Conservation (phyloP, 2,329 filamentous ascomycete genomes). For the Exserohilum rostratum region DNA sequence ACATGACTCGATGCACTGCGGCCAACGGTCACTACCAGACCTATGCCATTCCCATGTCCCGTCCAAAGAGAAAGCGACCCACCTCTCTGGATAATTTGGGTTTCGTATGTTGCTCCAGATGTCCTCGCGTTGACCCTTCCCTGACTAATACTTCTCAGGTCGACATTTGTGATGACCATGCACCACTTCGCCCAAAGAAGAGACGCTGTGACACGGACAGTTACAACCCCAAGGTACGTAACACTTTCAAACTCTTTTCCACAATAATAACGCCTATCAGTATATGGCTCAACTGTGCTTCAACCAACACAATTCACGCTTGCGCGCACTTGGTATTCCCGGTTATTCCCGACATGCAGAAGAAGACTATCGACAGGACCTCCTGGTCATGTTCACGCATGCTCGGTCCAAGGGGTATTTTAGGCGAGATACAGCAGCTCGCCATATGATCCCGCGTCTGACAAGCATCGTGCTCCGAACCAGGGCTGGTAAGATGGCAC, state of each 20-base stretch:
- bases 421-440: background rate
- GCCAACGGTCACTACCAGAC: background rate
- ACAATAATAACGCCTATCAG: background rate
- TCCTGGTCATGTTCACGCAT: slow-evolving; percentile 5
- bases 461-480: background rate
- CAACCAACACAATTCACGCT: slow-evolving; percentile 1
- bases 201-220: background rate
- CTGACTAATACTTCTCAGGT: background rate
- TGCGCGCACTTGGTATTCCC: background rate
- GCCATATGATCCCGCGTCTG: slow-evolving; percentile 10
- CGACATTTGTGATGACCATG: background rate
- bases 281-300: slow-evolving; percentile 13
- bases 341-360: background rate
- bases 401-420: slow-evolving; percentile 1
- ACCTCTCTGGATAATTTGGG: background rate
- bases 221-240: slow-evolving; percentile 8
- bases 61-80: slow-evolving; percentile 5
- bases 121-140: background rate
- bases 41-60: background rate
- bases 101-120: background rate
- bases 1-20: background rate
- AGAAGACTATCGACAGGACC: slow-evolving; percentile 4
- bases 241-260: too few relatives aligned
- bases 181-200: background rate
- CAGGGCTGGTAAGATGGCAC: background rate